Conservation (phyloP, 2,329 filamentous ascomycete species). For the Didymella arachidicola region DNA sequence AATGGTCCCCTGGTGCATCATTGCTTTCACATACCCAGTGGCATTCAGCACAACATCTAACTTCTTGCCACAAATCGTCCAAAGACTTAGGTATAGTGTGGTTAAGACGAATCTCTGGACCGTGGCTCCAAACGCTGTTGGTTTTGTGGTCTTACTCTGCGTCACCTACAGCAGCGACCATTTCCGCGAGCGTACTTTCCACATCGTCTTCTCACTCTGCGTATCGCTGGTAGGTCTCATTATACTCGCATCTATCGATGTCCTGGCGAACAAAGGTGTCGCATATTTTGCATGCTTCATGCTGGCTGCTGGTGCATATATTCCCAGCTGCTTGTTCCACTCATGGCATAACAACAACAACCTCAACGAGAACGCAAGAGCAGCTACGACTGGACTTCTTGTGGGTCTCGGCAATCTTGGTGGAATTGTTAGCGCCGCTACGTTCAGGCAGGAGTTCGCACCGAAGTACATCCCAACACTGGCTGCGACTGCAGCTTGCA, state of each 20-base stretch:
- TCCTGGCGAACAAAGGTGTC: slow-evolving; percentile 52
- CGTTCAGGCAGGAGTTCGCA: slow-evolving; percentile 58
- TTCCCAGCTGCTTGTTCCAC: slow-evolving; percentile 58
- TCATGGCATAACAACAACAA: slow-evolving; percentile 64
- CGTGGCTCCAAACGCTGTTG: slow-evolving; percentile 59
- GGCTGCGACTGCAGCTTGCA: slow-evolving; percentile 54
- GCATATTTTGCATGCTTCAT: slow-evolving; percentile 62
- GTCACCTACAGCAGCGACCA: slow-evolving; percentile 57
- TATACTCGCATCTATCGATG: slow-evolving; percentile 56
- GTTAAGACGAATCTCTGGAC: slow-evolving; percentile 60
- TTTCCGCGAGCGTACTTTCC: slow-evolving; percentile 57
- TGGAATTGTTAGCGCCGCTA: slow-evolving; percentile 56
- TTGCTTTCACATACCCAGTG: slow-evolving; percentile 59
- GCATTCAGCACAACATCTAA: slow-evolving; percentile 57
- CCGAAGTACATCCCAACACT: slow-evolving; percentile 60
- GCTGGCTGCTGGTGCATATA: slow-evolving; percentile 56
- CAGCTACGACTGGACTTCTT: slow-evolving; percentile 58
- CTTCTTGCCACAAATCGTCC: slow-evolving; percentile 59
- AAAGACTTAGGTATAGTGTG: slow-evolving; percentile 54
- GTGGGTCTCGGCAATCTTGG: slow-evolving; percentile 60
- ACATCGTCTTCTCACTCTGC: slow-evolving; percentile 53
- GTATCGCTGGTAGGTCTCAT: slow-evolving; percentile 56
- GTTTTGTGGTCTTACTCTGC: slow-evolving; percentile 56
- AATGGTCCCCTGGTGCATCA: slow-evolving; percentile 56
- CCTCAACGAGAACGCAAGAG: slow-evolving; percentile 58